Evolutionary conservation across 2,329 filamentous ascomycete genomes (phyloP).

Genomic region (Dactylellina haptotyla): DNA sequence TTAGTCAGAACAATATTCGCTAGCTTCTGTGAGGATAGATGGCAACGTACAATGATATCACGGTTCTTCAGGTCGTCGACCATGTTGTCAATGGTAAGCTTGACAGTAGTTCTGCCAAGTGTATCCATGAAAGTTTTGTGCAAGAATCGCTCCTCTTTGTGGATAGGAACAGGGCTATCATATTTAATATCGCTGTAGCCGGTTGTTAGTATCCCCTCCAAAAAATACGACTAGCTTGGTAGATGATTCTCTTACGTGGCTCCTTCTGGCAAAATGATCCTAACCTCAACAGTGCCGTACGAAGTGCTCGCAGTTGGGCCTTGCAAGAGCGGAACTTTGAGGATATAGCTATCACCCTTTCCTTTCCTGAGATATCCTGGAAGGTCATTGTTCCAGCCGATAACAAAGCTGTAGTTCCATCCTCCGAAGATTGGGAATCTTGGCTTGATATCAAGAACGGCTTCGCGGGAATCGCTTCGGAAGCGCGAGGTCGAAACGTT

Average conservation of each 20-base stretch:
- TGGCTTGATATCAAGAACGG: conserved; percentile 88
- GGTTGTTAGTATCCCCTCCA: conserved; percentile 54
- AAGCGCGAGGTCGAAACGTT: conserved; percentile 96
- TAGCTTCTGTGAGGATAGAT: not conserved
- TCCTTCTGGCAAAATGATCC: conserved; percentile 89
- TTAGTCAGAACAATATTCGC: not conserved
- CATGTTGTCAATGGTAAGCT: conserved; percentile 82
- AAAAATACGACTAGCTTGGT: not conserved
- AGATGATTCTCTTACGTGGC: conserved; percentile 72
- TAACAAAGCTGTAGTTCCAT: conserved; percentile 97
- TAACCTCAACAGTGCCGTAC: conserved; percentile 82
- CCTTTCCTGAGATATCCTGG: conserved; percentile 76
- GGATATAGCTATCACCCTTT: conserved; percentile 76
- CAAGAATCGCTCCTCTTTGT: conserved; percentile 70
- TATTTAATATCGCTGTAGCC: conserved; percentile 78
- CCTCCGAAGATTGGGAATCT: conserved; percentile 96
- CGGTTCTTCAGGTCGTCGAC: conserved; percentile 89
- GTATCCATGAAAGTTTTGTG: conserved; percentile 95
- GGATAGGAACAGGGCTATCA: conserved; percentile 77
- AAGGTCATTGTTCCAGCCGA: conserved; percentile 93
- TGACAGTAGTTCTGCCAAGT: conserved; percentile 82
- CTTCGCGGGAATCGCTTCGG: conserved; percentile 78
- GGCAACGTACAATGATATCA: conserved; percentile 72
- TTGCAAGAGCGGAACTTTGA: conserved; percentile 92
- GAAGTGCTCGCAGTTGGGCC: conserved; percentile 84